Evolutionary conservation across 176 grass and related monocot species (phyloP), one percentile per base, ranked within the genome.

Genomic region (Aegilops umbellulata): DNA sequence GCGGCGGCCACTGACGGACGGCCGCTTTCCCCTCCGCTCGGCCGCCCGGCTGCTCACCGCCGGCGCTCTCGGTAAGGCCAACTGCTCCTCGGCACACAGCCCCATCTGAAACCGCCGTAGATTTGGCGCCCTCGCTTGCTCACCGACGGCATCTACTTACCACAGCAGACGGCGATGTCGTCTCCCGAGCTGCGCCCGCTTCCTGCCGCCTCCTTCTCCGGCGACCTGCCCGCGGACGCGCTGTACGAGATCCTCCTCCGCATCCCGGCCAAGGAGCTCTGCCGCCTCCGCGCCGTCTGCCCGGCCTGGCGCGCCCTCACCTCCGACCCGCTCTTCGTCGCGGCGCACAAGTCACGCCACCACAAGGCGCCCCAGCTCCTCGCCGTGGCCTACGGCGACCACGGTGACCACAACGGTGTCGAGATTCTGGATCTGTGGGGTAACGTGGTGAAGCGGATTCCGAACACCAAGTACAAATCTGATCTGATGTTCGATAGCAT

Each of bases 221-320:
- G 15, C 25, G 60, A 27, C 24, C 78, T 80, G 24, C 78, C 25
- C 8, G 4, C 15, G 16, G 61, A 66, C 25, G 61, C 39, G 62
- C 25, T 80, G 26, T 4, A 20, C 25, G 61, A 80, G 26, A 27
- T 80, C 36, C 23, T 66, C 10, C 78, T 80, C 61, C 39, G 78
- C 24, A 19, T 66, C 5, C 10, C 38, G 24, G 61, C 78, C 39
- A 80, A 46, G 78, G 61, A 65, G 25, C 23, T 80, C 1, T 80
- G 60, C 78, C 61, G 78, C 78, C 25, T 80, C 62, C 61, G 61
- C 10, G 61, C 10, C 17, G 78, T 80, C 61, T 46, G 78, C 78
- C 38, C 61, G 3, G 11, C 61, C 0, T 80, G 78, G 78, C 25
- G 17, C 5, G 38, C 78, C 16, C 38, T 80, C 61, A 49, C 61